A percentile compares a stretch with the other conserved stretches of the same genome.
Evolutionary conservation across 176 grass and related monocot genomes (phyloP).

Genomic region (Oryza meyeriana): DNA sequence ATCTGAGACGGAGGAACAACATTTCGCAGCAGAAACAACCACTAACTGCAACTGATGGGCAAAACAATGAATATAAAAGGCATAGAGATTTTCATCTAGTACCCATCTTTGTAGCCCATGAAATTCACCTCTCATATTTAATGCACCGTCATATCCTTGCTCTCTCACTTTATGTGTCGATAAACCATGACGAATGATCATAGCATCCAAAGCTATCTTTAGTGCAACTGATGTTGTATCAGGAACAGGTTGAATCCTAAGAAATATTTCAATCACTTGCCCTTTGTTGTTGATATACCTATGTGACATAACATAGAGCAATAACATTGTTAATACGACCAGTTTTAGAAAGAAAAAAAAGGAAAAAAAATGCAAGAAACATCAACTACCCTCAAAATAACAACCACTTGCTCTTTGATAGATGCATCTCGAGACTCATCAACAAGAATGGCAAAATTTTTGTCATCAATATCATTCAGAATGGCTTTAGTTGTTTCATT

Average conservation of each 20-base stretch:
- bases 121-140: not conserved
- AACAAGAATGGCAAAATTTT: not conserved
- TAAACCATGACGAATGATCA: too few species aligned
- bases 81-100: not conserved
- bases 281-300: not conserved
- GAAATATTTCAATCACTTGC: not conserved
- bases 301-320: too few species aligned
- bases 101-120: not conserved
- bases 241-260: not conserved
- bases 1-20: not conserved
- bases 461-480: too few species aligned
- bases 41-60: not conserved
- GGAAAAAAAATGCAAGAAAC: too few species aligned
- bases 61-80: not conserved
- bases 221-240: not conserved
- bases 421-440: not conserved
- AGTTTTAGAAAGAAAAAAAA: too few species aligned
- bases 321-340: too few species aligned
- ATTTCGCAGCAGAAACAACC: not conserved
- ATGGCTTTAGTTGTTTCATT: too few species aligned
- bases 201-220: too few species aligned
- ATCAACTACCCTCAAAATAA: not conserved
- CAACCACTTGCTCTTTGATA: not conserved
- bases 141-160: too few species aligned
- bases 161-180: too few species aligned